phyloP scores from a whole-genome alignment of 177 flowering plant genomes.

The Vitis hybrid region DNA sequence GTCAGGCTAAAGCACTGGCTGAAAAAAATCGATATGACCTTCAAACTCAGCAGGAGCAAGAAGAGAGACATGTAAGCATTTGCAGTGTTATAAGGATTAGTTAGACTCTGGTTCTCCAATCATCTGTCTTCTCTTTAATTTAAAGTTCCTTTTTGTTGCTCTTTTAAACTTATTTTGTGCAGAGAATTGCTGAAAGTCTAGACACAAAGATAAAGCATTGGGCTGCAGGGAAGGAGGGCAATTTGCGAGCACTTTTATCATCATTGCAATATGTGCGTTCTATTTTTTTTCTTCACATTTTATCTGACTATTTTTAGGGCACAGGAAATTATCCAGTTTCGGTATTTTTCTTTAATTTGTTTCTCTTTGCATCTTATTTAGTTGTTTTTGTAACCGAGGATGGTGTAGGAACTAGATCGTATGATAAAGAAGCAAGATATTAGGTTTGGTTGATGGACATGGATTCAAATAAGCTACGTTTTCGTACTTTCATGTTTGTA shows the following conservation, averaged over 20 bases:
- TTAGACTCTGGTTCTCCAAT: background rate
- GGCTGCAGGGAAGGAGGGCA: constrained; percentile 96
- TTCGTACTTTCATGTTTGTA: no score
- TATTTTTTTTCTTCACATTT: constrained; percentile 1
- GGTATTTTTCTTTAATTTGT: background rate
- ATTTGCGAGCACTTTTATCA: constrained; percentile 89
- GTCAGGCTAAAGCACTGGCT: constrained; percentile 79
- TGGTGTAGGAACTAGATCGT: no score
- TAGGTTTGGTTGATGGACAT: no score
- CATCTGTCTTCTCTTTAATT: background rate
- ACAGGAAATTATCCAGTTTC: background rate
- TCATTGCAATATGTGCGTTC: constrained; percentile 74
- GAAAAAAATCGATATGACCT: constrained; percentile 87
- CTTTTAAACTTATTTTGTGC: constrained; percentile 10
- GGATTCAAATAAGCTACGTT: no score
- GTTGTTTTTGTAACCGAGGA: no score
- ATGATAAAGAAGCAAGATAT: no score
- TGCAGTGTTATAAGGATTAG: background rate
- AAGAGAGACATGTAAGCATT: constrained; percentile 75
- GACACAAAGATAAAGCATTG: constrained; percentile 88
- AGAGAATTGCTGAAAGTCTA: constrained; percentile 80
- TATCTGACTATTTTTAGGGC: background rate
- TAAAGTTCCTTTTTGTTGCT: background rate
- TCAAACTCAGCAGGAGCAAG: constrained; percentile 75
- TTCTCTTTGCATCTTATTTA: no score